Percentiles rank a stretch among this genome's conserved stretches.
phyloP scores from a whole-genome alignment of 208 protist genomes.

The Trypanosoma cruzi region DNA sequence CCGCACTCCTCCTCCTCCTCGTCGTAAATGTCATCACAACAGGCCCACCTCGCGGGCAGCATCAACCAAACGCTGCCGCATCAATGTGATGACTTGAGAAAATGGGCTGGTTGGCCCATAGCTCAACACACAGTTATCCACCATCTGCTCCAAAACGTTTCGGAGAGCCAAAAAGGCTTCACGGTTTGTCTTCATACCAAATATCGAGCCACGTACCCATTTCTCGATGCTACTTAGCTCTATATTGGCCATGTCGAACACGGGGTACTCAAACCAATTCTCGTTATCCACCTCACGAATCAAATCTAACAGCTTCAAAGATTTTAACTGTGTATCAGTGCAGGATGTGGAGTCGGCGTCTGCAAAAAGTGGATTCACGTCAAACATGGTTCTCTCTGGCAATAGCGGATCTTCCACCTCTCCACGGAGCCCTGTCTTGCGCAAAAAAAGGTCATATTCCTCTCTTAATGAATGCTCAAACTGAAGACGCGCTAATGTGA shows the following conservation, averaged over 20 bases:
- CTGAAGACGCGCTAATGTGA: background rate
- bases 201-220: conserved; percentile 53
- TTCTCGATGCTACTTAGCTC: conserved; percentile 69
- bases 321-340: conserved; percentile 38
- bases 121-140: conserved; percentile 72
- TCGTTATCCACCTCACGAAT: conserved; percentile 57
- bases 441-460: conserved; percentile 23
- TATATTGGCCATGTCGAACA: conserved; percentile 75
- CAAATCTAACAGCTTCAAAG: conserved; percentile 48
- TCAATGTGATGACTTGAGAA: conserved; percentile 59
- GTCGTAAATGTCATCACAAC: conserved; percentile 26
- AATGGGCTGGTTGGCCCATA: conserved; percentile 76
- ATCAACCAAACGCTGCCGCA: conserved; percentile 73
- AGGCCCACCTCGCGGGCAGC: conserved; percentile 55
- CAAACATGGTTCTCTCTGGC: conserved; percentile 28
- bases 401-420: background rate
- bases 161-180: conserved; percentile 71
- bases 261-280: conserved; percentile 77
- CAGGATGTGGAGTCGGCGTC: conserved; percentile 8
- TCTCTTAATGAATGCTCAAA: conserved; percentile 24
- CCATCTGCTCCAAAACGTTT: conserved; percentile 78
- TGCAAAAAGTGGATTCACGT: conserved; percentile 18
- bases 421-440: conserved; percentile 4
- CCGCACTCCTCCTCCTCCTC: background rate
- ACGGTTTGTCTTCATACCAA: conserved; percentile 56